Evolutionary conservation across 176 grass and related monocot genomes (phyloP).

Genomic region (Poa pratensis): DNA sequence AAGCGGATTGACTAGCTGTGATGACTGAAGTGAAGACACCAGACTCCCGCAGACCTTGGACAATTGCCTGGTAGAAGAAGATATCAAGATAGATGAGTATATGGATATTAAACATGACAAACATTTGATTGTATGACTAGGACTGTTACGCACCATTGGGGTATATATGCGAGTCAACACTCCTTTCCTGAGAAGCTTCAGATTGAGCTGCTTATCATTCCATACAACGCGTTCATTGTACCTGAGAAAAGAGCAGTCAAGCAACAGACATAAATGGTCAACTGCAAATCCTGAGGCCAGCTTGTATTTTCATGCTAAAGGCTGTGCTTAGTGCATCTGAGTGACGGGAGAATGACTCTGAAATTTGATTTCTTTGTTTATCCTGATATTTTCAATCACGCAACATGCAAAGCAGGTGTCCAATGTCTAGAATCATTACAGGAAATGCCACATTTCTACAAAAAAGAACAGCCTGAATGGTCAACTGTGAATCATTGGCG

Average conservation of each 20-base stretch:
- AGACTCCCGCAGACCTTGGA: constrained; percentile 82
- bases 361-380: no score
- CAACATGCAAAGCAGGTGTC: neutral
- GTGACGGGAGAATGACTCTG: neutral
- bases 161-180: constrained; percentile 83
- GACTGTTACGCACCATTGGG: constrained; percentile 69
- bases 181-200: constrained; percentile 86
- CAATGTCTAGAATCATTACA: neutral
- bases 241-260: constrained; percentile 41
- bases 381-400: neutral
- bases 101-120: constrained; percentile 9
- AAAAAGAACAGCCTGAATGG: neutral
- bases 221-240: constrained; percentile 93
- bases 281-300: constrained; percentile 12
- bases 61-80: constrained; percentile 61
- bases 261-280: neutral
- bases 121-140: constrained; percentile 18
- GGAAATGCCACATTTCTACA: neutral
- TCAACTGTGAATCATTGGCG: neutral
- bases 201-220: constrained; percentile 76
- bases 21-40: constrained; percentile 85
- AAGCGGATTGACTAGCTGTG: constrained; percentile 53
- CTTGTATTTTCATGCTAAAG: constrained; percentile 4
- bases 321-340: neutral
- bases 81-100: neutral